A percentile compares a stretch with the other conserved stretches of the same genome.
Conservation (phyloP, 179 eudicot species). For the Silene vulgaris region DNA sequence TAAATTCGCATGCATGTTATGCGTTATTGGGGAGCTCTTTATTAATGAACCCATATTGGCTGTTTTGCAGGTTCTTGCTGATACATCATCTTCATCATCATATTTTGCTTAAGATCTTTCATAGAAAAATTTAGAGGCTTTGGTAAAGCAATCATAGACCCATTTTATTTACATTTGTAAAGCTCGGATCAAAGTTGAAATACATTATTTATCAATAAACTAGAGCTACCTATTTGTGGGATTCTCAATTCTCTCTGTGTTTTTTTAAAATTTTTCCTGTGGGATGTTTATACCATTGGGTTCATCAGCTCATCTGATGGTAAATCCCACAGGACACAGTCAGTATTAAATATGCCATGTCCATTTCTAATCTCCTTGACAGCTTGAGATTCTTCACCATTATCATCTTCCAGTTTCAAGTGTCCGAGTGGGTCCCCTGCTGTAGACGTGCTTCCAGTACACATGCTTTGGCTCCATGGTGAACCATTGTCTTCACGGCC, state of each 20-base stretch:
- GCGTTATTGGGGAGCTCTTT: neutral
- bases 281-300: constrained; percentile 39
- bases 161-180: constrained; percentile 37
- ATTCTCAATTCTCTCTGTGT: neutral
- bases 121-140: constrained; percentile 20
- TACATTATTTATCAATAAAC: constrained; percentile 30
- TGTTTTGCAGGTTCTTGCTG: constrained; percentile 79
- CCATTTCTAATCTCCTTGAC: constrained; percentile 32
- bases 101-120: constrained; percentile 58
- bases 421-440: constrained; percentile 50
- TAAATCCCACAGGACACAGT: constrained; percentile 67
- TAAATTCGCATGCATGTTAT: constrained; percentile 2
- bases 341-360: constrained; percentile 44
- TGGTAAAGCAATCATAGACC: constrained; percentile 26
- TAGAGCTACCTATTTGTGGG: constrained; percentile 13
- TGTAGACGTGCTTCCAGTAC: constrained; percentile 49
- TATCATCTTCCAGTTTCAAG: constrained; percentile 51
- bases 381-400: constrained; percentile 40
- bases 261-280: neutral
- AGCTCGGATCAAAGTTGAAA: constrained; percentile 26
- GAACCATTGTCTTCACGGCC: constrained; percentile 60
- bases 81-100: constrained; percentile 85
- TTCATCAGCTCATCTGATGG: constrained; percentile 72
- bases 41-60: constrained; percentile 7
- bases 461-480: constrained; percentile 70